phyloP scores from a whole-genome alignment of 345 rosid species.

The Murraya paniculata region DNA sequence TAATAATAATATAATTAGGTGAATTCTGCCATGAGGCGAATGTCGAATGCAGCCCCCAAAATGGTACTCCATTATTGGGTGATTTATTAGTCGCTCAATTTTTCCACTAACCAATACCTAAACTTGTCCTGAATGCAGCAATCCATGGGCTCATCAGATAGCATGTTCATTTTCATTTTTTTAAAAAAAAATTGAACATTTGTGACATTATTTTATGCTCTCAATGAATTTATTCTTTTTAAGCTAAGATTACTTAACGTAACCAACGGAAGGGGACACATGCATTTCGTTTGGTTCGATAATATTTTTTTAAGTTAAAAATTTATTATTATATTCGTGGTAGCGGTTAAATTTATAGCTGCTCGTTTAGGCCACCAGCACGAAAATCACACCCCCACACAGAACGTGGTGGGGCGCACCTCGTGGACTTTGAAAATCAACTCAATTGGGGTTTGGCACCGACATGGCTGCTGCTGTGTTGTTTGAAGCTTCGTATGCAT shows the following conservation, averaged over 20 bases:
- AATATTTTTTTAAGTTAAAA: no score
- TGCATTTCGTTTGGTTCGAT: not conserved
- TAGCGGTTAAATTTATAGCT: not conserved
- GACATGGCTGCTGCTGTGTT: not conserved
- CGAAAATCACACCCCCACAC: no score
- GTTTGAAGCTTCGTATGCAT: no score
- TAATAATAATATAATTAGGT: not conserved
- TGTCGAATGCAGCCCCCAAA: constrained; percentile 5
- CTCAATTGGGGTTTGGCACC: not conserved
- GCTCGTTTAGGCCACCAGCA: no score
- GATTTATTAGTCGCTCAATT: constrained; percentile 24
- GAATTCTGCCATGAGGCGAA: no score
- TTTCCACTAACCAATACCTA: constrained; percentile 1
- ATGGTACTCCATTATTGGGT: constrained; percentile 21
- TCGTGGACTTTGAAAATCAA: not conserved
- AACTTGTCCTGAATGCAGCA: not conserved
- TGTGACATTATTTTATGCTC: not conserved
- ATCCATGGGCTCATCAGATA: not conserved
- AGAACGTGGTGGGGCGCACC: not conserved
- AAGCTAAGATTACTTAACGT: constrained; percentile 7
- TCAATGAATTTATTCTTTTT: not conserved
- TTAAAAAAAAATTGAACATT: not conserved
- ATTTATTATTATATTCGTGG: no score
- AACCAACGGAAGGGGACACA: not conserved
- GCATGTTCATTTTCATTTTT: not conserved